Evolutionary conservation across 2,329 filamentous ascomycete species (phyloP).

Genomic region (Hawksworthiomyces lignivorus): DNA sequence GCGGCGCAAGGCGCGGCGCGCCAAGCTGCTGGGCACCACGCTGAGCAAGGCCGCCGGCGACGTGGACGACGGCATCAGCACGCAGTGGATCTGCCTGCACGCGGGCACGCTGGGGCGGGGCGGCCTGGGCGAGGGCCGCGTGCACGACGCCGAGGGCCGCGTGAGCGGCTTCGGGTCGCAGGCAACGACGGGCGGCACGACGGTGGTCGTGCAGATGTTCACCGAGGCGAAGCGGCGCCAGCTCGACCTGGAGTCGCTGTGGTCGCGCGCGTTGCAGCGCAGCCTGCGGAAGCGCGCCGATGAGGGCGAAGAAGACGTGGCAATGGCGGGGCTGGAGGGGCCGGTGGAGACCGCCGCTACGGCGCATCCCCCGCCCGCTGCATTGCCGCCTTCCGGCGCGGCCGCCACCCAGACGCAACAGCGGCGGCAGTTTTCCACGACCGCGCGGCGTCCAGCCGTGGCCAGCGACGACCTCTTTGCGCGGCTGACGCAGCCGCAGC

Average conservation of each 20-base stretch:
- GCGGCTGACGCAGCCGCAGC: neutral
- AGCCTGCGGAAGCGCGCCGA: conserved; percentile 13
- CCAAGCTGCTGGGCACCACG: conserved; percentile 68
- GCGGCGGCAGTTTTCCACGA: conserved; percentile 16
- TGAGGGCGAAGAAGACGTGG: conserved; percentile 4
- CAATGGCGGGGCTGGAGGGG: neutral
- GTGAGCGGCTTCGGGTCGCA: conserved; percentile 69
- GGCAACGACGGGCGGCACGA: conserved; percentile 35
- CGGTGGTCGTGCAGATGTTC: conserved; percentile 51
- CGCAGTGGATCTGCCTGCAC: conserved; percentile 95
- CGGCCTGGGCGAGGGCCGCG: conserved; percentile 30
- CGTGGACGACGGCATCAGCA: conserved; percentile 78
- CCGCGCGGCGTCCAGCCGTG: conserved; percentile 9
- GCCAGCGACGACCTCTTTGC: neutral
- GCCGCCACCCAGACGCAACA: neutral
- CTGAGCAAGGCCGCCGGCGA: conserved; percentile 47
- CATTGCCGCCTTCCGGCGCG: no score
- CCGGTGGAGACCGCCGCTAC: neutral
- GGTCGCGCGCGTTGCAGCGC: conserved; percentile 34
- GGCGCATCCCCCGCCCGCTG: no score
- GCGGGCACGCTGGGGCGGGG: conserved; percentile 59
- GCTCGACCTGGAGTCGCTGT: conserved; percentile 45
- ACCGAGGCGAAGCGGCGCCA: conserved; percentile 46
- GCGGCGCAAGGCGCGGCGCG: conserved; percentile 69
- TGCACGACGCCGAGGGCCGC: conserved; percentile 41